These are phyloP conservation scores for Trichoderma aggressivum DNA, from an alignment of 2,329 filamentous ascomycete species.

Conservation along the genomic window DNA sequence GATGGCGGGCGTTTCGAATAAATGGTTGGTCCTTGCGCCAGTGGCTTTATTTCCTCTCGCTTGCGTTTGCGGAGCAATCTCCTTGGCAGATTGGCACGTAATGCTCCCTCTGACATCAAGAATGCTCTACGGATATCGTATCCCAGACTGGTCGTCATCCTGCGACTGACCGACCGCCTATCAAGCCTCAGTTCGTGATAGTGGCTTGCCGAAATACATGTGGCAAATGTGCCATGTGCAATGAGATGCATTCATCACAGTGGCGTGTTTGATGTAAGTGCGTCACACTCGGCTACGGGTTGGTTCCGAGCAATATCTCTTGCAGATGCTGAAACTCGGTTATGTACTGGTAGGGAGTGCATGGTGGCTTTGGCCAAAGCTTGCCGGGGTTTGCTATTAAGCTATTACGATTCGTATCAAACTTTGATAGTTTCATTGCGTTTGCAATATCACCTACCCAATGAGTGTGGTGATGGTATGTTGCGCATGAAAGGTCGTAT, in stretches of 20 bases:
- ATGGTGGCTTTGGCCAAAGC: background rate
- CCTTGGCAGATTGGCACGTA: background rate
- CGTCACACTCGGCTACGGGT: background rate
- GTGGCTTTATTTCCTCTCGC: background rate
- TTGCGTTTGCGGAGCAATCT: background rate
- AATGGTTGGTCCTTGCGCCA: background rate
- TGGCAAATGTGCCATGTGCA: background rate
- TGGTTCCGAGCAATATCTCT: background rate
- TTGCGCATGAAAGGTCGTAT: background rate
- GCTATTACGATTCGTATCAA: background rate
- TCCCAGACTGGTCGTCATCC: background rate
- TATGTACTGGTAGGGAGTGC: background rate
- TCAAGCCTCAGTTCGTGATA: background rate
- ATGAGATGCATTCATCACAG: background rate
- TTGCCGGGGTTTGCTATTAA: background rate
- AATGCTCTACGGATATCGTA: background rate
- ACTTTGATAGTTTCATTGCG: background rate
- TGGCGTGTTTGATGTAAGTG: background rate
- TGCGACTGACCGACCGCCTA: background rate
- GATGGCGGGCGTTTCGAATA: background rate
- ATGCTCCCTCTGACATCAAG: background rate
- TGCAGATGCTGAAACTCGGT: background rate
- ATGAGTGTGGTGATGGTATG: background rate
- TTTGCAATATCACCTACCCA: background rate
- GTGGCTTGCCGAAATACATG: background rate